These are phyloP conservation scores for Kwoniella sp. DNA, from an alignment of 768 basidiomycete genomes.

Conservation along the genomic window DNA sequence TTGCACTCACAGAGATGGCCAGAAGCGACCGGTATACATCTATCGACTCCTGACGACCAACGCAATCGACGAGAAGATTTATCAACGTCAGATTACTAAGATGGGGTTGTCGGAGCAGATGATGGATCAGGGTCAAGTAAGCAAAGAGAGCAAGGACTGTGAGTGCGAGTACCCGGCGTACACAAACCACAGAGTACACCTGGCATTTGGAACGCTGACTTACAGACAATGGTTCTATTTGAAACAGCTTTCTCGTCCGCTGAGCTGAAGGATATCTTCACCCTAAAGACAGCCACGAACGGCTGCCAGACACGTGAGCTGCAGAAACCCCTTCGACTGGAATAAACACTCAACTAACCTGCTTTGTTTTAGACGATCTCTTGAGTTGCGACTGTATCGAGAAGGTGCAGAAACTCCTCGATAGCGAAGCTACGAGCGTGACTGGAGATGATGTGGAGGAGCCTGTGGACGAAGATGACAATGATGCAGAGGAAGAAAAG, in stretches of 20 bases:
- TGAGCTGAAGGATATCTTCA: constrained; percentile 89
- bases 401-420: constrained; percentile 5
- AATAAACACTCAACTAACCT: constrained; percentile 18
- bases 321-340: too few species aligned
- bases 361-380: constrained; percentile 65
- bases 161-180: too few species aligned
- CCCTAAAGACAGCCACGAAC: constrained; percentile 70
- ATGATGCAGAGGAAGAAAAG: constrained; percentile 34
- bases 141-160: constrained; percentile 79
- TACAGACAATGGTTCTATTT: neutral
- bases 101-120: constrained; percentile 75
- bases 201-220: too few species aligned
- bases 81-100: constrained; percentile 82
- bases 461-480: constrained; percentile 23
- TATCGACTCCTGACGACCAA: constrained; percentile 59
- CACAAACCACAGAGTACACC: too few species aligned
- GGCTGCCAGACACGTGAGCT: constrained; percentile 73
- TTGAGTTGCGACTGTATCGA: constrained; percentile 68
- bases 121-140: constrained; percentile 60
- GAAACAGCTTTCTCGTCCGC: constrained; percentile 48
- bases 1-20: constrained; percentile 71
- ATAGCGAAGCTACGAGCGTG: constrained; percentile 36
- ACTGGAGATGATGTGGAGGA: constrained; percentile 20
- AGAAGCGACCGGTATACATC: constrained; percentile 86
- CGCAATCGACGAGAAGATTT: constrained; percentile 73